Evolutionary conservation across 2,329 filamentous ascomycete species (phyloP), one percentile per base, ranked within the genome.

Genomic region (Chalaropsis thielavioides): DNA sequence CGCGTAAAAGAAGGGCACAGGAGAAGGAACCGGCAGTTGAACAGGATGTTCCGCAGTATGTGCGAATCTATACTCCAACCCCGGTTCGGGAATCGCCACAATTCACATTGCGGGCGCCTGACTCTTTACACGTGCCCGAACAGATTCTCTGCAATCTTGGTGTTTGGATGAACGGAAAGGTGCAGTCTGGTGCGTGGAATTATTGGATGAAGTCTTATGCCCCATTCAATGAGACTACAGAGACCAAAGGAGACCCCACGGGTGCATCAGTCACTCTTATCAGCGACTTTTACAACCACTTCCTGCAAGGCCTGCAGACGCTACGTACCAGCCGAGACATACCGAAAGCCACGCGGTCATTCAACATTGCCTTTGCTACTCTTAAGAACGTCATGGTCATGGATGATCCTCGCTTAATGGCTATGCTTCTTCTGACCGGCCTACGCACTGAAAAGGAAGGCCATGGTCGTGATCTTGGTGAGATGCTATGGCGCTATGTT

Each of bases 351-450:
- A 64, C 62, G 10, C 62, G 63, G 27, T 67, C 65, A 10, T 67
- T 67, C 62, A 67, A 67, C 59, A 62, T 67, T 62, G 65, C 65
- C n/a, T 67, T 67, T 62, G 65, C 61, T 19, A 67, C 65, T 6
- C 35, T 67, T 2, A 61, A 62, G 17, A 56, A 64, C 5, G 49
- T 64, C 24, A 67, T 67, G 65, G 56, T 64, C 54, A 44, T 64
- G 65, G 65, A 67, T 43, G 65, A 67, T n/a, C 65, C 65, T 5
- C 62, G 65, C 10, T 46, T 67, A 31, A 64, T 67, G 62, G 63
- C 63, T 15, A 67, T 67, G 65, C 43, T 67, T 19, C 40, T 67
- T n/a, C 27, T 64, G 19, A 61, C 60, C 22, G 65, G 65, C 7
- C 59, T 67, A 17, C 65, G 65, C 4, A 64, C 65, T 3, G 65